Evolutionary conservation across 2,329 filamentous ascomycete species (phyloP).

Genomic region (Cercospora janseana): DNA sequence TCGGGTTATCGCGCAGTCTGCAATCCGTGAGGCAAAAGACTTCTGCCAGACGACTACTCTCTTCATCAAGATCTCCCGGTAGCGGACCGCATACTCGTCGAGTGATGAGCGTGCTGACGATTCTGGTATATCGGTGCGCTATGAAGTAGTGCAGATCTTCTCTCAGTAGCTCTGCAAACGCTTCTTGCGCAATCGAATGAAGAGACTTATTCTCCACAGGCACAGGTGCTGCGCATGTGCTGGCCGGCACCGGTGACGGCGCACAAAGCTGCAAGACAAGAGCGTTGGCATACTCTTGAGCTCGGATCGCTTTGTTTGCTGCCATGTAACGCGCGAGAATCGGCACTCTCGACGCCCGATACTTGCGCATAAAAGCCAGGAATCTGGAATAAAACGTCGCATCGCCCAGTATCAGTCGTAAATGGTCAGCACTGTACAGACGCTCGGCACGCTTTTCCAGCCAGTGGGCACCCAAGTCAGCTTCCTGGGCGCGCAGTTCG

Average conservation of each 20-base stretch:
- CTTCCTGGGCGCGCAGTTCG: neutral
- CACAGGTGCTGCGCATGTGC: neutral
- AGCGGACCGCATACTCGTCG: constrained; percentile 65
- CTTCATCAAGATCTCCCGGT: constrained; percentile 60
- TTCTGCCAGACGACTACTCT: constrained; percentile 71
- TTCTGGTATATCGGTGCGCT: constrained; percentile 64
- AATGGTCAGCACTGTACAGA: constrained; percentile 23
- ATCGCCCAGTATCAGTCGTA: constrained; percentile 23
- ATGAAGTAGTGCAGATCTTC: constrained; percentile 70
- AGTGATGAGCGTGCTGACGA: constrained; percentile 67
- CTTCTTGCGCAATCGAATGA: constrained; percentile 59
- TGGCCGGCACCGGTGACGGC: constrained; percentile 45
- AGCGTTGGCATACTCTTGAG: constrained; percentile 68
- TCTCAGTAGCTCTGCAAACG: constrained; percentile 61
- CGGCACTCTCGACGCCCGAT: constrained; percentile 20
- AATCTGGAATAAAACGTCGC: constrained; percentile 19
- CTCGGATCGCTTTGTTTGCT: constrained; percentile 61
- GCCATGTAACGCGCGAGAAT: constrained; percentile 20
- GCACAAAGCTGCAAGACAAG: constrained; percentile 59
- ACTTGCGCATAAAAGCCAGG: constrained; percentile 21
- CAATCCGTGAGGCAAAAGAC: constrained; percentile 76
- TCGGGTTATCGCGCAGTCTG: constrained; percentile 68
- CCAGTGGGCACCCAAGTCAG: constrained; percentile 15
- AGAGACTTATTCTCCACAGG: constrained; percentile 58
- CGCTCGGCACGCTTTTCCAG: constrained; percentile 23